Evolutionary conservation across 1,284 basidiomycete genomes (phyloP), one percentile per base, ranked within the genome.

Genomic region (Vanrija humicola): DNA sequence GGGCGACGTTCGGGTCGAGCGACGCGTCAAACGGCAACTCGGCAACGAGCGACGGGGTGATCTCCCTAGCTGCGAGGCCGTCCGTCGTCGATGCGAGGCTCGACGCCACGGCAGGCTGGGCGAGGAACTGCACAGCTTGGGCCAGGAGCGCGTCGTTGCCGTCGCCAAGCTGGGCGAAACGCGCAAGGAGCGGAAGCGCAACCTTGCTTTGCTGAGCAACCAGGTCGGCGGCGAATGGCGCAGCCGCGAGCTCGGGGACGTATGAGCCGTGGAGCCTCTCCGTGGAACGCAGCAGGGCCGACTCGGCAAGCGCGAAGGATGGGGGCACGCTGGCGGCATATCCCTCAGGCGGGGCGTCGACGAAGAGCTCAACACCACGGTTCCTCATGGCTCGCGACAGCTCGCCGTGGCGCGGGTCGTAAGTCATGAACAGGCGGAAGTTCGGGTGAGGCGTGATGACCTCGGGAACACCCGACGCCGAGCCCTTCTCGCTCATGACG

Each of bases 351-450:
- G 56, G 44, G 5, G 56, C 54, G 21, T 64, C 64, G 19, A 72
- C 61, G 38, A 56, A 82, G 38, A 98, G 82, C 74, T 99, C 96
- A 43, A 98, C 81, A 38, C 95, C 96, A 63, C 96, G 86, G 74
- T 99, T 99, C 42, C 96, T 86, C 96, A 99, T 99, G 1, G 96
- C 96, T 39, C 96, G 83, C 7, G 95, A 98, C 10, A 99, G 80
- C 76, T 99, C 96, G 47, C 96, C 97, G 63, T 88, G 83, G 58
- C 86, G 84, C 19, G 92, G 88, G 69, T 99, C 90, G 55, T 96
- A 85, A 5, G 87, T 85, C 92, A 99, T 96, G 76, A 98, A 89
- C 9, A 99, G 79, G 34, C 94, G 83, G 79, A 99, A 99, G 65
- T 87, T 80, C 1, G 87, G 83, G 73, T 98, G 93, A 1, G 96